Base-by-base conservation (phyloP, 352 stramenopile species). In the Globisporangium mamillatum region DNA sequence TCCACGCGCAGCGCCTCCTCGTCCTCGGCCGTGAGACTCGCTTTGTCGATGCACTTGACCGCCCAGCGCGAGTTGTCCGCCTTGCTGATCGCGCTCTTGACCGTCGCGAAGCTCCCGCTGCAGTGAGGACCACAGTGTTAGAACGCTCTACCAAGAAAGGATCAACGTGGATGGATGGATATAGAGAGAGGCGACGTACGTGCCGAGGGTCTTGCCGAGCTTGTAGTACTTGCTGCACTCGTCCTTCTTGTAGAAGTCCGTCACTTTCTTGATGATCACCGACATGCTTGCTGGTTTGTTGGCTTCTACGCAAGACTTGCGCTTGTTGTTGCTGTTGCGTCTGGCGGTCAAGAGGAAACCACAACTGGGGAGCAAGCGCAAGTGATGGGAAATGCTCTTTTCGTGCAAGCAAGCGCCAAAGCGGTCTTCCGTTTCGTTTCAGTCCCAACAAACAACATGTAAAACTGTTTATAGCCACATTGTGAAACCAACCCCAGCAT, bases 141-240 rank as follows among this genome's bases (percentile, higher is more conserved):
- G 27, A 38, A 38, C 34, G 34, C 34, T 38, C 34, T 38, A 38
- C 4, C 34, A 38, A 38, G 34, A 38, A 38, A 38, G 34, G 34
- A 38, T 38, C 34, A 38, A 38, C 9, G 20, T 18, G 38, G 38
- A 14, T 3, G 4, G 2, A 25, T 16, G n/a, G 24, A 22, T 38
- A 59, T 3, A 25, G 5, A 12, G 25, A 7, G 27, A 60, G n/a
- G n/a, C 9, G 20, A 84, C 85, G 69, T 91, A 95, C 88, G 90
- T 95, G 72, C 88, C 88, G 24, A 97, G 80, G 22, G 84, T 93
- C 75, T 92, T 91, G 76, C 88, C 90, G 38, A 97, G 76, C 70
- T 95, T 95, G 82, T 96, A 96, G 75, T 93, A 93, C 70, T 93
- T 93, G 75, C 79, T 91, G 73, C 84, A 93, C 69, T 95, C 86